Conservation (phyloP, 495 filamentous ascomycete species). For the Trichoderma asperelloides region DNA sequence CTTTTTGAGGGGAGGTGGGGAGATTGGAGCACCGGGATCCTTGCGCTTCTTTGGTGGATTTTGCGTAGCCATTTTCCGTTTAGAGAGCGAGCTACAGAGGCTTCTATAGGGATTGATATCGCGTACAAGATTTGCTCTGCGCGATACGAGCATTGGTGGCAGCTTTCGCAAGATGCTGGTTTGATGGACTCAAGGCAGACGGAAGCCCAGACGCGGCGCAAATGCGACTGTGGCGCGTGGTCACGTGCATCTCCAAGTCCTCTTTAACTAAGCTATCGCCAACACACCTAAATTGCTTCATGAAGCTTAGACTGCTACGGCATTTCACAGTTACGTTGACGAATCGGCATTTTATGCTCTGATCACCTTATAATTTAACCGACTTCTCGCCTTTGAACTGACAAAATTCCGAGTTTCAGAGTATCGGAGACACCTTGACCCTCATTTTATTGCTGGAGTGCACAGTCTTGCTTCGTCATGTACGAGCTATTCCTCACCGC, state of each 20-base stretch:
- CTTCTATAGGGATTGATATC: background rate
- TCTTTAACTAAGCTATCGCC: background rate
- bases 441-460: background rate
- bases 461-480: conserved; percentile 14
- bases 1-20: conserved; percentile 49
- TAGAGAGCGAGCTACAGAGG: background rate
- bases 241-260: background rate
- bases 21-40: conserved; percentile 31
- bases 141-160: background rate
- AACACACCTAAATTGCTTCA: no score
- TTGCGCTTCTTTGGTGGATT: conserved; percentile 18
- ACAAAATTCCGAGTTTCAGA: background rate
- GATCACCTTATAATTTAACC: background rate
- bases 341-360: no score
- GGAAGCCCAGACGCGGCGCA: background rate
- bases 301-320: no score
- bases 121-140: background rate
- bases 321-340: no score
- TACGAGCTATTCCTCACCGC: conserved; percentile 37
- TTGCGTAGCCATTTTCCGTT: background rate
- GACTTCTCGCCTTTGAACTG: background rate
- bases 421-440: background rate
- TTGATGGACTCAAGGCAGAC: background rate
- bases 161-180: background rate
- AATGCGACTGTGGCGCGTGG: background rate